Conservation (phyloP, 2,329 filamentous ascomycete species). For the Talaromyces funiculosus region DNA sequence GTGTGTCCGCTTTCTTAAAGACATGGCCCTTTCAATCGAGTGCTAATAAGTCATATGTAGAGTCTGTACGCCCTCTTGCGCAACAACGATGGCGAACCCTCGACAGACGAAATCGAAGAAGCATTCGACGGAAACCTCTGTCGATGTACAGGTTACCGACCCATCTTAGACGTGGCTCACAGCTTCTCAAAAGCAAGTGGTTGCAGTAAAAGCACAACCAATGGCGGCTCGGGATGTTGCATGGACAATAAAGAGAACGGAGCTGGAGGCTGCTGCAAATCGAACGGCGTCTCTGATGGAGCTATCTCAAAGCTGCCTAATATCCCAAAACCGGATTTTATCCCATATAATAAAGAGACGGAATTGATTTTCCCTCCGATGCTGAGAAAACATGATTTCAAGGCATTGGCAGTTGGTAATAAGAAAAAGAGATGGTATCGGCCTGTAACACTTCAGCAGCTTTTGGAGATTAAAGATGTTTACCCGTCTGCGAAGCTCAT, state of each 20-base stretch:
- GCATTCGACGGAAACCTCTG: slow-evolving; percentile 96
- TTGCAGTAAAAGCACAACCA: slow-evolving; percentile 52
- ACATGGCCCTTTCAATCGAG: not conserved
- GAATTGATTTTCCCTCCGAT: slow-evolving; percentile 91
- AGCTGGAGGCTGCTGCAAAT: slow-evolving; percentile 64
- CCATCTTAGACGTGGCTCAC: slow-evolving; percentile 89
- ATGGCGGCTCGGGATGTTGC: slow-evolving; percentile 63
- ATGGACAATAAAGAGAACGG: slow-evolving; percentile 58
- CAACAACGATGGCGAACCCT: slow-evolving; percentile 67
- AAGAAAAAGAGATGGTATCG: slow-evolving; percentile 93
- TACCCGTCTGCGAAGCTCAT: slow-evolving; percentile 89
- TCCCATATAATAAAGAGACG: slow-evolving; percentile 88
- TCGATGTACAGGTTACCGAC: slow-evolving; percentile 88
- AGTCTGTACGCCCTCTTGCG: slow-evolving; percentile 88
- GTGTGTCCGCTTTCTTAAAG: slow-evolving; percentile 27
- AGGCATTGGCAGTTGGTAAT: slow-evolving; percentile 81
- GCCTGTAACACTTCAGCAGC: slow-evolving; percentile 76
- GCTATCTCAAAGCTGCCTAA: slow-evolving; percentile 36
- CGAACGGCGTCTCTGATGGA: slow-evolving; percentile 28
- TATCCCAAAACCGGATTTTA: slow-evolving; percentile 85
- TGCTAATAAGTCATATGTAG: slow-evolving; percentile 33
- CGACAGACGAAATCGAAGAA: slow-evolving; percentile 82
- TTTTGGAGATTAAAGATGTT: slow-evolving; percentile 83
- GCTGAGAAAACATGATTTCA: slow-evolving; percentile 75
- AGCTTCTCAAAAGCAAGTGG: slow-evolving; percentile 60